A percentile compares a stretch with the other conserved stretches of the same genome.
Conservation (phyloP, 148 eudicot species). For the Vaccinium corymbosum region DNA sequence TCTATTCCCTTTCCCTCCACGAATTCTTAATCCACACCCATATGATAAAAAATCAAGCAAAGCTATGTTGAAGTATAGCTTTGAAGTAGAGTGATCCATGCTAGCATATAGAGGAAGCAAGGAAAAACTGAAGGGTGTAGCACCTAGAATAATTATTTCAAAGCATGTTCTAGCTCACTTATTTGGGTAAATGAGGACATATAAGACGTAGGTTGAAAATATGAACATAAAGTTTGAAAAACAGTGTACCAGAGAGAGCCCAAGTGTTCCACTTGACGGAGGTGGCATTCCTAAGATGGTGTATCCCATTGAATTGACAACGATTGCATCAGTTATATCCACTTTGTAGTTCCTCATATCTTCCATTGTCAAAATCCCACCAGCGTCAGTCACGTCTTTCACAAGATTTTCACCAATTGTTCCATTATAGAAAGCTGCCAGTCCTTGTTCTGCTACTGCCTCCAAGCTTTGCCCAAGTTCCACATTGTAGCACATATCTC, state of each 20-base stretch:
- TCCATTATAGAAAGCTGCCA: constrained; percentile 64
- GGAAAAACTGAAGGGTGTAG: not conserved
- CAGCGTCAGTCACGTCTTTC: constrained; percentile 64
- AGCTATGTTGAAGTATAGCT: not conserved
- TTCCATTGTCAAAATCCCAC: constrained; percentile 87
- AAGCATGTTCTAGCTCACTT: not conserved
- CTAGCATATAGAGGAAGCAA: not conserved
- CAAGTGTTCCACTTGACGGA: constrained; percentile 89
- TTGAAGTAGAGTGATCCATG: not conserved
- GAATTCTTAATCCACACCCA: not conserved
- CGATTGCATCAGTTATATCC: constrained; percentile 45
- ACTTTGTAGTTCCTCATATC: constrained; percentile 71
- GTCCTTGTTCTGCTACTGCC: constrained; percentile 68
- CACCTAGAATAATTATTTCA: not conserved
- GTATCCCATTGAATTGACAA: constrained; percentile 66
- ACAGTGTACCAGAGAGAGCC: constrained; percentile 65
- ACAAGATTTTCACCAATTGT: constrained; percentile 63
- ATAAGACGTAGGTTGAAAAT: not conserved
- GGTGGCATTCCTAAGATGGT: constrained; percentile 85
- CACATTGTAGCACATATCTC: constrained; percentile 73
- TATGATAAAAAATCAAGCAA: not conserved
- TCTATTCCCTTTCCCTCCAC: not conserved
- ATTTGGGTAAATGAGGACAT: not conserved
- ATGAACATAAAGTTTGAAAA: not conserved
- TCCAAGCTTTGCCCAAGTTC: constrained; percentile 63